phyloP scores from a whole-genome alignment of 805 yeast species.

The Schwanniomyces polymorphus region DNA sequence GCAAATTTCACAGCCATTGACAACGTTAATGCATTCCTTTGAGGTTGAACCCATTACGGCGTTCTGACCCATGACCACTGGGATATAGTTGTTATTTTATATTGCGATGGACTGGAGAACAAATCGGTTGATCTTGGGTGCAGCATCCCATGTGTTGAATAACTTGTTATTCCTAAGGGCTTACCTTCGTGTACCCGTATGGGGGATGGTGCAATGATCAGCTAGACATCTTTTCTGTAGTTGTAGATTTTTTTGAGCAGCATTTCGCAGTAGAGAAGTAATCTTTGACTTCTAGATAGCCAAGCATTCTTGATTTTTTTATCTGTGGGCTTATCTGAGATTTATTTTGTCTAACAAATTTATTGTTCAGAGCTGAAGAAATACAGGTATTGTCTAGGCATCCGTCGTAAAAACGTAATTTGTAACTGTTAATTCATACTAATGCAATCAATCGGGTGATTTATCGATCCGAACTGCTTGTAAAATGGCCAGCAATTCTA shows the following conservation, averaged over 20 bases:
- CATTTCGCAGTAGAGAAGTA: too few species aligned
- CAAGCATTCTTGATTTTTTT: too few species aligned
- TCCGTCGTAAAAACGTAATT: too few species aligned
- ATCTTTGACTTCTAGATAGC: too few species aligned
- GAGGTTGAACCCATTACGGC: constrained; percentile 69
- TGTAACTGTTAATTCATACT: too few species aligned
- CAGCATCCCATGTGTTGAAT: constrained; percentile 58
- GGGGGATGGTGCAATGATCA: constrained; percentile 68
- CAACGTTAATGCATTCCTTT: constrained; percentile 62
- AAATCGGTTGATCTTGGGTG: constrained; percentile 70
- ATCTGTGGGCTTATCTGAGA: too few species aligned
- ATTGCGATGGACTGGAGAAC: constrained; percentile 59
- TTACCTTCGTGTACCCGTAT: constrained; percentile 77
- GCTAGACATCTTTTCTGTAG: constrained; percentile 38
- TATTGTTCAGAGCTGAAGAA: too few species aligned
- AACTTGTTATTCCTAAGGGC: constrained; percentile 55
- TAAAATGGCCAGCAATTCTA: background rate
- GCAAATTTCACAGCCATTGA: constrained; percentile 67
- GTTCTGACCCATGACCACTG: constrained; percentile 69
- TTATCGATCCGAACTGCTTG: background rate
- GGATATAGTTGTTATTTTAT: constrained; percentile 52
- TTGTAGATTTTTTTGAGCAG: background rate
- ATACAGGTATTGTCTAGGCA: too few species aligned
- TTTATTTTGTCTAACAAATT: too few species aligned
- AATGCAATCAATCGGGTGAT: background rate